Evolutionary conservation across 306 rosid genomes (phyloP), one percentile per base, ranked within the genome.

Genomic region (Quercus bicolor): DNA sequence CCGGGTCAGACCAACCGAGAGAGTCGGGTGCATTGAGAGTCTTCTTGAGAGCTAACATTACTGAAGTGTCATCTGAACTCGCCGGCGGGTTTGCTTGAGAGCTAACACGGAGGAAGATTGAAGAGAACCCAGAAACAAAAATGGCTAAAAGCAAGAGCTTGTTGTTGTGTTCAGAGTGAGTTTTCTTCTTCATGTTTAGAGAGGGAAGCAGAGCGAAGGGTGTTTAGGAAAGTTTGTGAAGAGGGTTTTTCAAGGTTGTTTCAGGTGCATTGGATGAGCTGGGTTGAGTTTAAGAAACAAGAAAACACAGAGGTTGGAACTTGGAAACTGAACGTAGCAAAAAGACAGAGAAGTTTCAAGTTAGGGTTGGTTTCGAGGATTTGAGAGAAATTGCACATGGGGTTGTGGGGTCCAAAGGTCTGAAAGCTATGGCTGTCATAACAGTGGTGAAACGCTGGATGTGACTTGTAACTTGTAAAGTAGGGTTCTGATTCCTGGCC

Each of bases 1-100:
- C 77, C 40, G 89, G 81, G 84, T 77, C 93, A 23, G 94, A 77
- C 98, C 98, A 94, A 0, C 87, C 88, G 5, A 92, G 81, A 24
- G 87, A 51, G 5, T 34, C 75, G 2, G 91, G 79, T 0, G 84
- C 82, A 85, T 73, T 83, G 29, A 94, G 89, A 76, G 75, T 73
- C 54, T 77, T 77, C 79, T 80, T 91, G 10, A 94, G 96, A 10
- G 89, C 84, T 6, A 69, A 29, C 98, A 94, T 94, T 28, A 52
- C 89, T 0, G 87, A 21, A 48, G 84, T 83, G 24, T 94, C 98
- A n/a, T 59, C 68, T 10, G 53, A 11, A 59, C 48, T 78, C 5
- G 45, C 45, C 45, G 45, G 12, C 45, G 89, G 72, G 78, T 34
- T 88, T 2, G 84, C 20, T 64, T 86, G 98, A 9, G 97, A 87